phyloP scores from a whole-genome alignment of 139 green algal genomes.

The Picochlorum sp. region DNA sequence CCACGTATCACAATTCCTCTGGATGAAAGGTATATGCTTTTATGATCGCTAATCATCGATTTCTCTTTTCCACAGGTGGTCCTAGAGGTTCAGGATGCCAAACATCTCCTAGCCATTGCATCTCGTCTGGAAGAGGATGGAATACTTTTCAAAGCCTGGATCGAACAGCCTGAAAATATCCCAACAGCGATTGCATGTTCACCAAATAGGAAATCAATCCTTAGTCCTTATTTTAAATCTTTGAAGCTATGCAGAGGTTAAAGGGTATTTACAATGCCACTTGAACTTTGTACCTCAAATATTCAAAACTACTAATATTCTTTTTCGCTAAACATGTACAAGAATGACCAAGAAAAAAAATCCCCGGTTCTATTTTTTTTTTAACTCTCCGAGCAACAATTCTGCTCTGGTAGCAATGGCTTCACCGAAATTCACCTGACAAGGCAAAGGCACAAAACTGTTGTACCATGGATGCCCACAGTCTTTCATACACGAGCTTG shows the following conservation, averaged over 20 bases:
- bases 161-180: constrained; percentile 91
- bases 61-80: constrained; percentile 61
- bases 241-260: constrained; percentile 75
- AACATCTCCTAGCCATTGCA: constrained; percentile 58
- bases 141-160: constrained; percentile 83
- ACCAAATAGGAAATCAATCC: constrained; percentile 54
- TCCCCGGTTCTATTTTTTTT: too few species aligned
- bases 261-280: constrained; percentile 1
- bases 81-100: constrained; percentile 80
- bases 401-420: too few species aligned
- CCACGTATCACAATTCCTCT: neutral
- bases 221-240: constrained; percentile 71
- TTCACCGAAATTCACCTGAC: too few species aligned
- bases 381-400: too few species aligned
- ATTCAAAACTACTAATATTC: too few species aligned
- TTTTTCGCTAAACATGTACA: too few species aligned
- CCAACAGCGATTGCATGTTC: constrained; percentile 81
- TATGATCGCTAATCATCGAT: neutral
- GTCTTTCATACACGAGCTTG: too few species aligned
- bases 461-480: too few species aligned
- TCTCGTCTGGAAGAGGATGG: constrained; percentile 57
- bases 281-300: too few species aligned
- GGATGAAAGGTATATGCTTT: neutral
- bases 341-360: too few species aligned
- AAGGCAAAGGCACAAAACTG: too few species aligned